Evolutionary conservation across 2,329 filamentous ascomycete genomes (phyloP).

Genomic region (Dactylellina sp.): DNA sequence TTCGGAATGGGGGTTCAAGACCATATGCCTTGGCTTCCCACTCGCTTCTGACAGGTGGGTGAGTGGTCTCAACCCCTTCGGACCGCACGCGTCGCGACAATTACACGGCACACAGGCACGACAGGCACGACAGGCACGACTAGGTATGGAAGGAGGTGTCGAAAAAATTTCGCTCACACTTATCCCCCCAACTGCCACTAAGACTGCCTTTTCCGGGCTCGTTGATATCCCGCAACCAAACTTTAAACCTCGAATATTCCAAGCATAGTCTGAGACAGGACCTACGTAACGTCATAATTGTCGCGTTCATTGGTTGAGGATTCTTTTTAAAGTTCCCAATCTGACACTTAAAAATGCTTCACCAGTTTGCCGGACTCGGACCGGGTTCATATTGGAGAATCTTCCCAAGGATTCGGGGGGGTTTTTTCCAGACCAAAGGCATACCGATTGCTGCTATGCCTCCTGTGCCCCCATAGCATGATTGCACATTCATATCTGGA

Average conservation of each 20-base stretch:
- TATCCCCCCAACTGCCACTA: constrained; percentile 15
- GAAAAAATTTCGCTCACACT: constrained; percentile 12
- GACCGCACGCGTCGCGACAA: constrained; percentile 43
- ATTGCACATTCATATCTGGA: background rate
- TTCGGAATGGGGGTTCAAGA: constrained; percentile 4
- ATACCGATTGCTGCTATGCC: constrained; percentile 22
- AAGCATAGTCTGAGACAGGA: constrained; percentile 6
- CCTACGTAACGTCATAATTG: constrained; percentile 24
- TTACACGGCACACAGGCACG: constrained; percentile 8
- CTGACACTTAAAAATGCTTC: constrained; percentile 8
- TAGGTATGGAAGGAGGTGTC: constrained; percentile 32
- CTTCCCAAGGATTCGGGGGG: too few species aligned
- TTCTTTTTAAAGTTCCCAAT: constrained; percentile 18
- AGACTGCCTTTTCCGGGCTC: constrained; percentile 34
- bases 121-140: background rate
- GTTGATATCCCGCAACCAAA: background rate
- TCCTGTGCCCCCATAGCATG: constrained; percentile 18
- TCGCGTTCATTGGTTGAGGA: constrained; percentile 29
- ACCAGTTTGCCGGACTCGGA: constrained; percentile 28
- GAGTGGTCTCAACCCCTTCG: constrained; percentile 13
- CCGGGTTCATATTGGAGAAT: constrained; percentile 1
- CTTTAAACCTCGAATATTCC: background rate
- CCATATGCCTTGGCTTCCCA: constrained; percentile 31
- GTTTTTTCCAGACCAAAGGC: background rate
- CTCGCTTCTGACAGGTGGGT: constrained; percentile 38